Conservation (phyloP, 23 red algal genomes). For the Gracilaria gracilis region DNA sequence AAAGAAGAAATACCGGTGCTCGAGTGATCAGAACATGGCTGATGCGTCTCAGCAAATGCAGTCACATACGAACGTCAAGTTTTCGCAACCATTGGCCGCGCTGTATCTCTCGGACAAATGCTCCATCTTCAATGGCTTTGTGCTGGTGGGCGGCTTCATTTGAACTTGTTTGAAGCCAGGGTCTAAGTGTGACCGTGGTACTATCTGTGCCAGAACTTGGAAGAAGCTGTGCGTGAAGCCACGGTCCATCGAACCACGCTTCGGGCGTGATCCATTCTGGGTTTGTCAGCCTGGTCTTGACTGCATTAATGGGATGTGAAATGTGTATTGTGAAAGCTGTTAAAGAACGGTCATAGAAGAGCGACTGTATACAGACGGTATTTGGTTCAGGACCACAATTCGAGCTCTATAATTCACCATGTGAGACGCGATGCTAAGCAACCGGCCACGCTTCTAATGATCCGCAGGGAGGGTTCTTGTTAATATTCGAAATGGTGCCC, state of each 20-base stretch:
- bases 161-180: too few species aligned
- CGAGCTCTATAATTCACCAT: neutral
- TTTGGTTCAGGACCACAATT: neutral
- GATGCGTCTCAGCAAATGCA: neutral
- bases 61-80: conserved; percentile 31
- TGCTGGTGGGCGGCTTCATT: conserved; percentile 81
- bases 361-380: neutral
- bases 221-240: too few species aligned
- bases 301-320: too few species aligned
- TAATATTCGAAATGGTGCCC: neutral
- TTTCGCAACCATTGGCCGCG: conserved; percentile 6
- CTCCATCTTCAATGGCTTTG: conserved; percentile 44
- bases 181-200: too few species aligned
- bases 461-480: neutral
- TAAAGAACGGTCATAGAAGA: too few species aligned
- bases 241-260: too few species aligned
- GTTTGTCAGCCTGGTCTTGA: too few species aligned
- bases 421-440: neutral
- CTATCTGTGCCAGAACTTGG: too few species aligned
- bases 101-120: conserved; percentile 38
- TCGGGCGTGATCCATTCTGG: too few species aligned
- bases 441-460: neutral
- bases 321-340: too few species aligned
- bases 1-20: conserved; percentile 31
- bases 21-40: neutral